Conservation (phyloP, 2,329 filamentous ascomycete species). For the Pseudogymnoascus sp. region DNA sequence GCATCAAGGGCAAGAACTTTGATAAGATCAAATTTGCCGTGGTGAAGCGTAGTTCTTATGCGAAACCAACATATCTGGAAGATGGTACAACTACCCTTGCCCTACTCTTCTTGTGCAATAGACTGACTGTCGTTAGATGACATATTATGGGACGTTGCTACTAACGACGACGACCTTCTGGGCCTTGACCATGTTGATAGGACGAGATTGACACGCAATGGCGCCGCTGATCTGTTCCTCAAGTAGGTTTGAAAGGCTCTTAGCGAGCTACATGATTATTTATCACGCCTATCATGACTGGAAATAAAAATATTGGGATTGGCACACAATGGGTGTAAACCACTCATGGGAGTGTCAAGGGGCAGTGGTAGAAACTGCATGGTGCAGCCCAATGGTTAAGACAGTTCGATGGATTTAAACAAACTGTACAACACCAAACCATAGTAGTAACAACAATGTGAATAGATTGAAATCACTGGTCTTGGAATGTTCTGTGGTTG, state of each 20-base stretch:
- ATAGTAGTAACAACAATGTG: constrained; percentile 7
- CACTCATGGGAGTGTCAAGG: neutral
- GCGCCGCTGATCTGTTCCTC: constrained; percentile 55
- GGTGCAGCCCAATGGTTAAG: neutral
- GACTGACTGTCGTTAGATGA: constrained; percentile 39
- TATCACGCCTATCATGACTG: constrained; percentile 1
- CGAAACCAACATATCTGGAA: constrained; percentile 71
- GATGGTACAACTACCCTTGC: constrained; percentile 58
- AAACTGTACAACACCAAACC: constrained; percentile 5
- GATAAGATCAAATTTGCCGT: constrained; percentile 97
- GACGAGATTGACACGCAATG: constrained; percentile 49
- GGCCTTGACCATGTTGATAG: constrained; percentile 60
- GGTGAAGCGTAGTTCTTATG: constrained; percentile 61
- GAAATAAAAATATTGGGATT: constrained; percentile 4
- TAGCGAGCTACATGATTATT: neutral
- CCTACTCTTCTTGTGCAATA: neutral
- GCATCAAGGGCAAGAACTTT: constrained; percentile 94
- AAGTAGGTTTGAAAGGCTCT: constrained; percentile 22
- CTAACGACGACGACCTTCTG: constrained; percentile 51
- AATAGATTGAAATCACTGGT: neutral
- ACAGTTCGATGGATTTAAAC: constrained; percentile 6
- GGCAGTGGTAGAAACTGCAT: constrained; percentile 1
- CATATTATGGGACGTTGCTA: constrained; percentile 45
- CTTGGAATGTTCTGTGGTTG: neutral
- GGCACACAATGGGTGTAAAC: neutral